These are phyloP conservation scores for Umbilicus rupestris DNA, from an alignment of 164 flowering plant species.

Conservation along the genomic window DNA sequence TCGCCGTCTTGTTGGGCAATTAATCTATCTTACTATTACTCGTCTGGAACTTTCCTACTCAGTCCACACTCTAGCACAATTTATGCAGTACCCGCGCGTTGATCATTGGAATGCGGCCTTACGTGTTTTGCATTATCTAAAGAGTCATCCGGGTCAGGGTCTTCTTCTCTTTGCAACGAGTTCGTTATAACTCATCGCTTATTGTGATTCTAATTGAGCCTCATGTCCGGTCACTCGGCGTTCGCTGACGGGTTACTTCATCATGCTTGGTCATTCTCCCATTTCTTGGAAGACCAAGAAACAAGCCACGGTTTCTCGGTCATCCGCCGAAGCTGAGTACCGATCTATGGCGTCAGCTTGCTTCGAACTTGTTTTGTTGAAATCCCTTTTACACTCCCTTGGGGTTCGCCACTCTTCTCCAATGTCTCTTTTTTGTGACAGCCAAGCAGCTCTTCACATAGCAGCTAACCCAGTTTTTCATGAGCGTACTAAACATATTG, in stretches of 20 bases:
- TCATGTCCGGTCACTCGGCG: background rate
- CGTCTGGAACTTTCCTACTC: background rate
- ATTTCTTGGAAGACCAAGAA: no score
- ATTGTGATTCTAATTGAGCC: slow-evolving; percentile 3
- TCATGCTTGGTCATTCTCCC: no score
- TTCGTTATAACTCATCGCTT: background rate
- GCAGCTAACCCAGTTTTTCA: no score
- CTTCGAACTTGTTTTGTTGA: background rate
- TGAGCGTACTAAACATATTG: no score
- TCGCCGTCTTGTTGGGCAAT: background rate
- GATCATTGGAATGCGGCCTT: no score
- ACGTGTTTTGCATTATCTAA: slow-evolving; percentile 8
- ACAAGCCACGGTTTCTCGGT: background rate
- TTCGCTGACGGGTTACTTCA: background rate
- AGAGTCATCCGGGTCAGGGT: background rate
- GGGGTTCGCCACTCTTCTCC: no score
- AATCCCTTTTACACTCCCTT: no score
- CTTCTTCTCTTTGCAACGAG: no score
- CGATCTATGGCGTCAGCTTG: no score
- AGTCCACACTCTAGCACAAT: background rate
- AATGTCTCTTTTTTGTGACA: no score
- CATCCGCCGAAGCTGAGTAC: background rate
- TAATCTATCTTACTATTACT: background rate
- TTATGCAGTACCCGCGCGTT: no score
- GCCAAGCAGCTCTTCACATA: no score